phyloP scores from a whole-genome alignment of 768 basidiomycete species.

The Leccinum imitatum region DNA sequence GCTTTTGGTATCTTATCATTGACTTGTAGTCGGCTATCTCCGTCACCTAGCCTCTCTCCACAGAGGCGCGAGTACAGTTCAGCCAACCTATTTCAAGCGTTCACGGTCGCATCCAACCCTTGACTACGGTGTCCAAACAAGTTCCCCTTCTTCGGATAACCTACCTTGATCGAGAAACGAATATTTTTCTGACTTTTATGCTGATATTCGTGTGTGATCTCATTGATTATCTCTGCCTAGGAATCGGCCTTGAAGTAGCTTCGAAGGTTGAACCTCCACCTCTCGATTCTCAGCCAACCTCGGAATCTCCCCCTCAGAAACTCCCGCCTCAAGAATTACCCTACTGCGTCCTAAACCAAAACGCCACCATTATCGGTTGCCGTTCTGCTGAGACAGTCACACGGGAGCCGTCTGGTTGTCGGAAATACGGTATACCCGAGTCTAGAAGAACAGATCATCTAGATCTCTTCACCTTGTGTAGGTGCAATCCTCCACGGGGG shows the following conservation, averaged over 20 bases:
- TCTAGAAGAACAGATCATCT: not conserved
- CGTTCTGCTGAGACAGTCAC: not conserved
- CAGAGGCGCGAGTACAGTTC: too few relatives aligned
- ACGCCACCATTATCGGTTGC: not conserved
- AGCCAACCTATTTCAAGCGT: not conserved
- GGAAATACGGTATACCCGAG: not conserved
- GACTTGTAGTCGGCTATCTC: too few relatives aligned
- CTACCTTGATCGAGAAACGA: too few relatives aligned
- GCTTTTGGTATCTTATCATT: too few relatives aligned
- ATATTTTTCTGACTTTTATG: too few relatives aligned
- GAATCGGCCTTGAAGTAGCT: not conserved
- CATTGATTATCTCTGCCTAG: not conserved
- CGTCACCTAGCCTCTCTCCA: too few relatives aligned
- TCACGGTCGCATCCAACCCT: not conserved
- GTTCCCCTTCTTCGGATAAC: too few relatives aligned
- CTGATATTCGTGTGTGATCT: not conserved
- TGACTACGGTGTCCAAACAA: too few relatives aligned
- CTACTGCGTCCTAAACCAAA: not conserved
- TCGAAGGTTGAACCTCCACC: not conserved
- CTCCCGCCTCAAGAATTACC: not conserved
- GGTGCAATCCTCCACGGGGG: not conserved
- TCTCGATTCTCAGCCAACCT: not conserved
- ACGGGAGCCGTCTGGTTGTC: not conserved
- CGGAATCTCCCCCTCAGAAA: not conserved
- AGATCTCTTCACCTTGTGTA: not conserved